Evolutionary conservation across 371 early-diverging fungal species (phyloP), one percentile per base, ranked within the genome.

Genomic region (Mucor irregularis): DNA sequence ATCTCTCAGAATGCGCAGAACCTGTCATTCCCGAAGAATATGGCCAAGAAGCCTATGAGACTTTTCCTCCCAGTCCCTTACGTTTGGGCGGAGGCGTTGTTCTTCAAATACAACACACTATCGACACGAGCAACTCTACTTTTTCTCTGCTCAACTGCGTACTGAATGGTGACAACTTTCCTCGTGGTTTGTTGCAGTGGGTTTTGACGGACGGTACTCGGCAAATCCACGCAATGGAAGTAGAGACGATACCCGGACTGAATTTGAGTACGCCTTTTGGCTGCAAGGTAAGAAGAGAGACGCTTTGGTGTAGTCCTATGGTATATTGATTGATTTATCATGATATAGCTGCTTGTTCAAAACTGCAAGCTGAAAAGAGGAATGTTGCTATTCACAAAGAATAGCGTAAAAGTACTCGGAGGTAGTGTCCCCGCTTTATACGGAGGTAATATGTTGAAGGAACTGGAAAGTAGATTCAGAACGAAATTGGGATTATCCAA

Each of bases 191-290:
- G 28, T 25, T 78, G 22, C 57, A 62, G 2, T 68, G 73, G 71
- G 64, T 56, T 0, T 26, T 78, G 16, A 66, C 74, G 0, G 79
- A 78, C 34, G 79, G 79, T 9, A 38, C 39, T 6, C 47, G 33
- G 3, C 58, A 67, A 17, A 58, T 78, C 13, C 53, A 64, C 4
- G 79, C 68, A 13, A 55, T 69, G 24, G 79, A 78, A 52, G 39
- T 64, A 0, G 54, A 73, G 49, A 30, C 49, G 0, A 67, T 78
- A 8, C 45, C 65, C 3, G 40, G n/a, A 3, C 19, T 78, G 1
- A 31, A 61, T 9, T 40, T 78, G 8, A 71, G 48, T 6, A 71
- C 71, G 4, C 75, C 69, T 8, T 69, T 75, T 62, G 79, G 79
- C 1, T 61, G 64, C 50, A 78, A 78, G 54, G 73, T 75, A 65